Conservation (phyloP, 345 rosid species). For the Euphorbia lathyris region DNA sequence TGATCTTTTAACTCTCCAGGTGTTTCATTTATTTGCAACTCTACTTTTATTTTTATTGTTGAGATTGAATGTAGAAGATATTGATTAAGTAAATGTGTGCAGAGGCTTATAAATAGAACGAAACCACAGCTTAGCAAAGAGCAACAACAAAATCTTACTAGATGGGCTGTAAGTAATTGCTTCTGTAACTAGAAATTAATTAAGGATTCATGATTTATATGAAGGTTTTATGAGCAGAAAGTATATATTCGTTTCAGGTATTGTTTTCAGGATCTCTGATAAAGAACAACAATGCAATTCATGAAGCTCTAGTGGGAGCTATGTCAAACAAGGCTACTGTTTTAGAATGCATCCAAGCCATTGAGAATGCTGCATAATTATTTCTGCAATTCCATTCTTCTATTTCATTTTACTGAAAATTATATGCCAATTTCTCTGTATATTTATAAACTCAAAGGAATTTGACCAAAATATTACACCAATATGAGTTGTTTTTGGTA, state of each 20-base stretch:
- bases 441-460: no score
- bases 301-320: conserved; percentile 73
- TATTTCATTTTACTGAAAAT: not conserved
- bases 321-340: conserved; percentile 75
- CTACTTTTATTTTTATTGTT: not conserved
- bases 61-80: not conserved
- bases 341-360: conserved; percentile 71
- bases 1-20: conserved; percentile 97
- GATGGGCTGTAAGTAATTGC: conserved; percentile 87
- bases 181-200: not conserved
- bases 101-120: conserved; percentile 88
- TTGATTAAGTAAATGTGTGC: conserved; percentile 13
- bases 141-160: conserved; percentile 89
- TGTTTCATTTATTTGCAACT: conserved; percentile 15
- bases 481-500: no score
- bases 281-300: conserved; percentile 65
- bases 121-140: conserved; percentile 73
- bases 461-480: no score
- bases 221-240: not conserved
- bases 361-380: conserved; percentile 60
- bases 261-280: conserved; percentile 71
- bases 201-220: not conserved
- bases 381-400: not conserved
- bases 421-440: not conserved
- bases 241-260: conserved; percentile 46